These are phyloP conservation scores for Aureobasidium zeae DNA, from an alignment of 2,329 filamentous ascomycete genomes.

Conservation along the genomic window DNA sequence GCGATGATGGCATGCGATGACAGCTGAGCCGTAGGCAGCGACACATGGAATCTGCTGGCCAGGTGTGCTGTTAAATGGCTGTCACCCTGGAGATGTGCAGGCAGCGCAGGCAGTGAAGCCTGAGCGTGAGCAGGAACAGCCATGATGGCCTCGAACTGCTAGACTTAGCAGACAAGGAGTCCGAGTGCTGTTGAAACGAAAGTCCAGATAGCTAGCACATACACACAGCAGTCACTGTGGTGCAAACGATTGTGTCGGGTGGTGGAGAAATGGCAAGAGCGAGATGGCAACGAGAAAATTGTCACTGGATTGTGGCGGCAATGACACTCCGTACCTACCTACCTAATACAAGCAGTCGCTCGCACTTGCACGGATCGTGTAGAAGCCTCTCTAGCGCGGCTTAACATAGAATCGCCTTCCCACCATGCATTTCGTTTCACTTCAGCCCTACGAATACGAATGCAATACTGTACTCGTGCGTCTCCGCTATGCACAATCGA, in stretches of 20 bases:
- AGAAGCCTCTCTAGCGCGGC: background rate
- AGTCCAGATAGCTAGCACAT: too few relatives aligned
- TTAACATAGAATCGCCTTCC: too few relatives aligned
- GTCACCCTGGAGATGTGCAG: slow-evolving; percentile 70
- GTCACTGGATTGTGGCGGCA: slow-evolving; percentile 6
- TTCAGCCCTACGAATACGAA: too few relatives aligned
- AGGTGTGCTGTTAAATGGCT: slow-evolving; percentile 73
- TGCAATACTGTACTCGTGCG: too few relatives aligned
- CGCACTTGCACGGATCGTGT: too few relatives aligned
- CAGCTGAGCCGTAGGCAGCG: slow-evolving; percentile 74
- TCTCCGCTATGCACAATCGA: too few relatives aligned
- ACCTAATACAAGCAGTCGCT: too few relatives aligned
- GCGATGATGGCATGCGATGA: slow-evolving; percentile 88
- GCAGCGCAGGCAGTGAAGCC: slow-evolving; percentile 78
- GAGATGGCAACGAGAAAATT: background rate
- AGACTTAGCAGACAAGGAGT: slow-evolving; percentile 38
- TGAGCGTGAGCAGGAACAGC: slow-evolving; percentile 56
- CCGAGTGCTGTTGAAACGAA: slow-evolving; percentile 51
- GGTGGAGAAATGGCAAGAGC: background rate
- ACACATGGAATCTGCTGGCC: slow-evolving; percentile 84
- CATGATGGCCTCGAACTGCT: slow-evolving; percentile 21
- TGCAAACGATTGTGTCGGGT: slow-evolving; percentile 2
- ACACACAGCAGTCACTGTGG: background rate
- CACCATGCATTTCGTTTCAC: too few relatives aligned
- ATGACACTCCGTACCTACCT: too few relatives aligned